Conservation (phyloP, 176 grass and related monocot genomes). For the Metroxylon sagu region DNA sequence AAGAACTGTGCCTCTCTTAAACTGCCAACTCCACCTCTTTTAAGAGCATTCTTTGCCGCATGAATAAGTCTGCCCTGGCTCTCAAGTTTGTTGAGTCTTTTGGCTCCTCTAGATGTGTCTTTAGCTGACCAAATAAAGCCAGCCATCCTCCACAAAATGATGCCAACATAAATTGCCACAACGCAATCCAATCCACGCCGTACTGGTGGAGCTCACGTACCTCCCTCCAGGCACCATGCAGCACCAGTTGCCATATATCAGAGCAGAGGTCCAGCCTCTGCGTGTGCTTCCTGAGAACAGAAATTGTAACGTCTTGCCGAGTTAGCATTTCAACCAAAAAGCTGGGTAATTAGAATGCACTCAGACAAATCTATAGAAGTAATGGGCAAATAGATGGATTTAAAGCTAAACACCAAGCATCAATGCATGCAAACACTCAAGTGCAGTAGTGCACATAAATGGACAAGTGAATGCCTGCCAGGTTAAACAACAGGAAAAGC, state of each 20-base stretch:
- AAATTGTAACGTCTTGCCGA: not conserved
- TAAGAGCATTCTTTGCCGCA: no score
- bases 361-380: constrained; percentile 66
- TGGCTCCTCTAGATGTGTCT: no score
- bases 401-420: no score
- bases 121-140: constrained; percentile 76
- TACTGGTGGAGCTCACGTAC: constrained; percentile 75
- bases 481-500: no score
- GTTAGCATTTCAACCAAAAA: not conserved
- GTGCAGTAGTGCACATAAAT: no score
- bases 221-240: constrained; percentile 84
- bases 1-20: no score
- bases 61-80: no score
- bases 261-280: constrained; percentile 72
- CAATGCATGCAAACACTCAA: no score
- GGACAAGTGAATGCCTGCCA: no score
- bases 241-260: constrained; percentile 73
- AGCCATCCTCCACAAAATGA: constrained; percentile 76
- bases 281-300: constrained; percentile 66
- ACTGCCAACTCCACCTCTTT: no score
- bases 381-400: no score
- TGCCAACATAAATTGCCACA: constrained; percentile 74
- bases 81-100: no score
- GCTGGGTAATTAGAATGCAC: not conserved
- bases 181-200: constrained; percentile 73